Percentiles rank a stretch among this genome's conserved stretches.
Conservation (phyloP, 148 eudicot species). For the Chenopodium album region DNA sequence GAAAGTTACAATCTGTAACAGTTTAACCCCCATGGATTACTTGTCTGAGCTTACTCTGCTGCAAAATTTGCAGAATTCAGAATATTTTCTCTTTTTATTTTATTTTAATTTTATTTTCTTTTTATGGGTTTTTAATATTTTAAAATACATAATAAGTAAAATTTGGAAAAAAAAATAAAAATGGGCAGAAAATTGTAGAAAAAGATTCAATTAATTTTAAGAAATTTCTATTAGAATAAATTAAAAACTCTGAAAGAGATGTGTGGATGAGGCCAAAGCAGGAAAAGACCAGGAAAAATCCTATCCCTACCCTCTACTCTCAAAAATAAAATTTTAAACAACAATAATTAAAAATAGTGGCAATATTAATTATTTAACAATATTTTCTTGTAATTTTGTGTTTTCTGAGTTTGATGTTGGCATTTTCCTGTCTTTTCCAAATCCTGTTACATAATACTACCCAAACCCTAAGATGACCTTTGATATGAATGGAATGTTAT, state of each 20-base stretch:
- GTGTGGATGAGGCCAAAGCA: conserved; percentile 31
- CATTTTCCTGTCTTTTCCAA: conserved; percentile 47
- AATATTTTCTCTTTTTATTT: neutral
- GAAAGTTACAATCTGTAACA: conserved; percentile 38
- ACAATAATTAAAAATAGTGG: conserved; percentile 14
- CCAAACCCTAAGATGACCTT: conserved; percentile 48
- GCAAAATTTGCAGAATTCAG: conserved; percentile 21
- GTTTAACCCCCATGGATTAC: conserved; percentile 36
- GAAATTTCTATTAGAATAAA: conserved; percentile 25
- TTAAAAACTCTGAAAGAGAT: conserved; percentile 28
- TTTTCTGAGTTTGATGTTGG: conserved; percentile 26
- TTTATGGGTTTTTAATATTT: neutral
- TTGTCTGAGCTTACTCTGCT: conserved; percentile 35
- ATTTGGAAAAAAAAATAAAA: neutral
- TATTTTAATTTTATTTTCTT: neutral
- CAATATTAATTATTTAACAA: neutral
- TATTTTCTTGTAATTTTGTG: conserved; percentile 14
- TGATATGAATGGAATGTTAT: conserved; percentile 38
- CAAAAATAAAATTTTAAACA: conserved; percentile 6
- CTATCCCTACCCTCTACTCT: neutral
- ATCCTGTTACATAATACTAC: conserved; percentile 57
- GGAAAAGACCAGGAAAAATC: conserved; percentile 48
- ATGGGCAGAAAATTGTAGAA: neutral
- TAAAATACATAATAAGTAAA: too few species aligned
- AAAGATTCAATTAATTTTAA: neutral